Base-by-base conservation (phyloP, 208 protist species). In the Wallacemonas sp. region DNA sequence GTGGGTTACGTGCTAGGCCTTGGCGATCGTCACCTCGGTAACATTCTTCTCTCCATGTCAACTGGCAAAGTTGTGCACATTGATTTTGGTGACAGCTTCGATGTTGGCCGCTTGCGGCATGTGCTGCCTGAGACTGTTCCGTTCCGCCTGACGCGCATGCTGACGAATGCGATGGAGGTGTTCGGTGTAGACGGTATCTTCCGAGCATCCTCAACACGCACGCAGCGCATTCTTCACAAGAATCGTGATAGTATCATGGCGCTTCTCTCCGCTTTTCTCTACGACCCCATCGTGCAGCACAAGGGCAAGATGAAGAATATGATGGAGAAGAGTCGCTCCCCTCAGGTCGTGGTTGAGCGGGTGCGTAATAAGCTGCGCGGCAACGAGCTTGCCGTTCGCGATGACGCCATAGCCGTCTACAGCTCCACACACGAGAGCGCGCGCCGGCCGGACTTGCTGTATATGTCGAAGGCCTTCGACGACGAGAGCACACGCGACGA, bases 1-100 rank as follows among this genome's bases (percentile, higher is more conserved):
- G 98, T 98, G 11, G 93, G 92, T 26, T 96, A 97, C 74, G 85
- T 98, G 21, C 66, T 97, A 24, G 81, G 97, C 21, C 89, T 99
- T 17, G 99, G 99, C 36, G 99, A 99, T 80, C 90, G 99, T 6
- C 99, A 99, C 73, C 97, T 99, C 9, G 95, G 86, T 51, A 99
- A 99, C 84, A 94, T 99, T 14, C 99, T 99, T 82, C 88, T 99
- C 14, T 94, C 99, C 63, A 96, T 98, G 69, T 82, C 89, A 24
- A 98, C 97, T 5, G 99, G 99, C 42, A 98, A 99, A 68, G 91
- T 99, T 68, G 84, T 99, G 24, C 99, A 99, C 86, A 99, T 99
- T 76, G 99, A 99, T 87, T 99, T 99, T 87, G 99, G 99, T 38
- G 99, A 99, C 80, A 99, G 98, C 79, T 99, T 99, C 75, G 99